phyloP scores from a whole-genome alignment of 495 filamentous ascomycete genomes.

The Delitschia confertaspora region DNA sequence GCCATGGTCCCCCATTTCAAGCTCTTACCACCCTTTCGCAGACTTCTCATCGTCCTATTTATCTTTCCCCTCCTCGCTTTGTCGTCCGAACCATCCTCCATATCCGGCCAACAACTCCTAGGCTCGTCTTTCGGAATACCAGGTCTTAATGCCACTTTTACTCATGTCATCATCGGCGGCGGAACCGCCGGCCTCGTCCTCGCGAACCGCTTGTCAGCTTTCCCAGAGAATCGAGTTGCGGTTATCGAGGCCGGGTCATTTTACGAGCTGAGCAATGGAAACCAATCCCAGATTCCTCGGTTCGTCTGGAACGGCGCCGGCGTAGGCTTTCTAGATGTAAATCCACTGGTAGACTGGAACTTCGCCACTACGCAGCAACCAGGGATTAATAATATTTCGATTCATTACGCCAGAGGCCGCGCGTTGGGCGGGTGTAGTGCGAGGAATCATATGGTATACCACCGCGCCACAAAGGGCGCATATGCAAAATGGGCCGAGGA shows the following conservation, averaged over 20 bases:
- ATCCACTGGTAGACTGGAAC: constrained; percentile 26
- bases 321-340: constrained; percentile 1
- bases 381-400: not conserved
- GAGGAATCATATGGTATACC: constrained; percentile 27
- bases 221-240: not conserved
- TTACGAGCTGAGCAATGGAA: constrained; percentile 13
- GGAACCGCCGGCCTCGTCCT: constrained; percentile 18
- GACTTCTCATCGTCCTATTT: too few species aligned
- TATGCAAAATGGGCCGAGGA: constrained; percentile 48
- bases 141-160: constrained; percentile 15
- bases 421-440: constrained; percentile 24
- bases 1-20: too few species aligned
- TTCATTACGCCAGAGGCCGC: constrained; percentile 29
- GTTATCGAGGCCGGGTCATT: constrained; percentile 19
- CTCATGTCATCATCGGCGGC: constrained; percentile 24
- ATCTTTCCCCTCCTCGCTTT: too few species aligned
- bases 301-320: constrained; percentile 13
- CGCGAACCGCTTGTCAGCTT: constrained; percentile 14
- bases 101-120: constrained; percentile 11
- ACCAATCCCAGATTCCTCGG: constrained; percentile 9
- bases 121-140: constrained; percentile 23
- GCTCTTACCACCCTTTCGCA: too few species aligned
- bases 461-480: constrained; percentile 36
- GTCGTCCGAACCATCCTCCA: constrained; percentile 4
- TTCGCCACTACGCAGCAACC: constrained; percentile 1